These are phyloP conservation scores for Platanthera guangdongensis DNA, from an alignment of 106 monocot genomes.

Conservation along the genomic window DNA sequence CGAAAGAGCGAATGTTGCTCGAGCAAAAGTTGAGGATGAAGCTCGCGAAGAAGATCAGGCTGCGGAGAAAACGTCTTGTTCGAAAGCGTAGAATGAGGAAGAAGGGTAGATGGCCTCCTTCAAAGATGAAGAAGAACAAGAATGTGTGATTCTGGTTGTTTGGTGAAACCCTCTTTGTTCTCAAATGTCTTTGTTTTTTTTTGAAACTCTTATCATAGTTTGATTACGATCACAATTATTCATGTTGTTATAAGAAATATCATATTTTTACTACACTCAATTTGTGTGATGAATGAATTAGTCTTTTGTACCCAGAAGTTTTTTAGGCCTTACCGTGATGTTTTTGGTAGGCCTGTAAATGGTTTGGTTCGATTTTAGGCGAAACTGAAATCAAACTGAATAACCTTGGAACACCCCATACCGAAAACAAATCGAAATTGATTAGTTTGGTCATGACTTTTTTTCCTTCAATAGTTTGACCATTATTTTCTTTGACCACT, in stretches of 20 bases:
- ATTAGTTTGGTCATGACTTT: no score
- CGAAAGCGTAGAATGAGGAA: slow-evolving; percentile 74
- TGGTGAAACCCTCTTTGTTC: neutral
- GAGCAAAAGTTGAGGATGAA: slow-evolving; percentile 85
- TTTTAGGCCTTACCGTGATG: no score
- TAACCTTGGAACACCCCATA: no score
- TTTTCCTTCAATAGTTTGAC: no score
- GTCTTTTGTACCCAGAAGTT: no score
- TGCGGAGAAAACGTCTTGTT: slow-evolving; percentile 60
- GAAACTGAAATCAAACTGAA: no score
- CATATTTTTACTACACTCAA: neutral
- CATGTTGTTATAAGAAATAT: neutral
- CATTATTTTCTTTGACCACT: no score
- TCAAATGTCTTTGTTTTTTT: neutral
- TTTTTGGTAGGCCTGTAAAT: no score
- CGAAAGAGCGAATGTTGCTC: slow-evolving; percentile 50
- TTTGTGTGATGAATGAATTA: neutral
- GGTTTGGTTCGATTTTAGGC: no score
- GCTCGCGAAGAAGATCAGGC: slow-evolving; percentile 75
- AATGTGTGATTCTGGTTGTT: slow-evolving; percentile 30
- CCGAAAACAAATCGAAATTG: no score
- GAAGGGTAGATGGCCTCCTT: slow-evolving; percentile 91
- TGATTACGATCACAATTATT: neutral
- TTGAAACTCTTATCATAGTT: no score
- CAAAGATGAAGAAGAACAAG: slow-evolving; percentile 94